These are phyloP conservation scores for Catunica adiposa DNA, from an alignment of 2,329 filamentous ascomycete genomes.

Conservation along the genomic window DNA sequence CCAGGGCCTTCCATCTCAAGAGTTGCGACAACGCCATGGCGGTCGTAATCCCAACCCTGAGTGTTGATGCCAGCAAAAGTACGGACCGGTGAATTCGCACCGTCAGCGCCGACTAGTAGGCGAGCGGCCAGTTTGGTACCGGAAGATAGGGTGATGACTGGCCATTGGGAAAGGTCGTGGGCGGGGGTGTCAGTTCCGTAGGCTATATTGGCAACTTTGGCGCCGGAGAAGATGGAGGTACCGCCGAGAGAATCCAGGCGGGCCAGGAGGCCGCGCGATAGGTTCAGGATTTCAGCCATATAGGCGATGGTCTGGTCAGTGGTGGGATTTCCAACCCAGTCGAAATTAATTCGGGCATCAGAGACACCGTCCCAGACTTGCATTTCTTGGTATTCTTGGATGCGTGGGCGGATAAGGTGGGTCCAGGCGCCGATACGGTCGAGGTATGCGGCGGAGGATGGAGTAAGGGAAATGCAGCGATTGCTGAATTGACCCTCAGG, in stretches of 20 bases:
- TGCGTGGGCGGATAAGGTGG: conserved; percentile 53
- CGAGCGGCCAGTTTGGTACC: conserved; percentile 58
- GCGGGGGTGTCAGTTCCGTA: conserved; percentile 54
- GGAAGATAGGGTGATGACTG: conserved; percentile 56
- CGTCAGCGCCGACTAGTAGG: conserved; percentile 81
- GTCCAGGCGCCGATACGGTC: conserved; percentile 72
- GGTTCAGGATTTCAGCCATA: conserved; percentile 90
- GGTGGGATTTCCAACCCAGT: conserved; percentile 34
- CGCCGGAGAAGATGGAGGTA: conserved; percentile 56
- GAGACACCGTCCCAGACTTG: conserved; percentile 95
- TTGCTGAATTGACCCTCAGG: conserved; percentile 65
- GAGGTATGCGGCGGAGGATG: conserved; percentile 69
- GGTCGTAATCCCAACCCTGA: conserved; percentile 82
- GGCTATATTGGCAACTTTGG: conserved; percentile 63
- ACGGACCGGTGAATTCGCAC: conserved; percentile 84
- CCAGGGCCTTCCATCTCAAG: conserved; percentile 51
- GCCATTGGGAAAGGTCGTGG: conserved; percentile 72
- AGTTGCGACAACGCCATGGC: conserved; percentile 84
- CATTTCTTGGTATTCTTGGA: conserved; percentile 89
- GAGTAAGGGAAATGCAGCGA: conserved; percentile 87
- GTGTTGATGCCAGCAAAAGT: conserved; percentile 74
- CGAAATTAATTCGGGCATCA: conserved; percentile 75
- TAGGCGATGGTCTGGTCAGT: conserved; percentile 56
- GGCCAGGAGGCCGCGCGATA: conserved; percentile 60
- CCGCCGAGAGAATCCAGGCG: conserved; percentile 53